Conservation (phyloP, 345 rosid species). For the Viola odorata region DNA sequence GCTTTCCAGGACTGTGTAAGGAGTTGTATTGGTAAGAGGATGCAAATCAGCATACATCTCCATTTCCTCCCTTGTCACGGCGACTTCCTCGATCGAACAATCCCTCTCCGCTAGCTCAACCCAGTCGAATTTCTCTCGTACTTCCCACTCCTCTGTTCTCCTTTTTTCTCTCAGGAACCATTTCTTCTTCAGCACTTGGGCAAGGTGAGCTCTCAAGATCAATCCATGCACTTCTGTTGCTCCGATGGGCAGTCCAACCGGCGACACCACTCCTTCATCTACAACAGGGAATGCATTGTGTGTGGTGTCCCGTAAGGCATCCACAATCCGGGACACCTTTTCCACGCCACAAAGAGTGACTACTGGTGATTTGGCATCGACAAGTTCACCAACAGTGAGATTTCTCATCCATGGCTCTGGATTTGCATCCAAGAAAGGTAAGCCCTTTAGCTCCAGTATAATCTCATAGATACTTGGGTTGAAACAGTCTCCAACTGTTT, state of each 20-base stretch:
- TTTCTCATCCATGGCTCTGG: slow-evolving; percentile 98
- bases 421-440: slow-evolving; percentile 90
- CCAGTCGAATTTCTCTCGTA: slow-evolving; percentile 65
- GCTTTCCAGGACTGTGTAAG: slow-evolving; percentile 79
- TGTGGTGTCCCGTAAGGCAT: slow-evolving; percentile 65
- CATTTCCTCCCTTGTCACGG: slow-evolving; percentile 67
- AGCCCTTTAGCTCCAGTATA: slow-evolving; percentile 72
- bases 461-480: slow-evolving; percentile 84
- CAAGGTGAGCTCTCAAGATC: slow-evolving; percentile 75
- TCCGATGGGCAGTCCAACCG: slow-evolving; percentile 31
- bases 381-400: slow-evolving; percentile 76
- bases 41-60: slow-evolving; percentile 81
- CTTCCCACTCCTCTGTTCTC: slow-evolving; percentile 84
- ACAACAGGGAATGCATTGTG: slow-evolving; percentile 73
- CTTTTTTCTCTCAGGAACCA: slow-evolving; percentile 75
- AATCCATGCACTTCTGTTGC: slow-evolving; percentile 60
- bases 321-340: slow-evolving; percentile 69
- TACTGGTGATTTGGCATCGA: slow-evolving; percentile 63
- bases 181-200: slow-evolving; percentile 65
- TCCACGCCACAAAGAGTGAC: slow-evolving; percentile 69
- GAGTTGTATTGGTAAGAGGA: slow-evolving; percentile 84
- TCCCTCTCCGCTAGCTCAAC: slow-evolving; percentile 77
- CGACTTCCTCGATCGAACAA: slow-evolving; percentile 56
- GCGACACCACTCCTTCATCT: slow-evolving; percentile 41
- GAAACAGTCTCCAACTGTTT: slow-evolving; percentile 81